Conservation (phyloP, 2,329 filamentous ascomycete genomes). For the Phaeosphaeriaceae sp. region DNA sequence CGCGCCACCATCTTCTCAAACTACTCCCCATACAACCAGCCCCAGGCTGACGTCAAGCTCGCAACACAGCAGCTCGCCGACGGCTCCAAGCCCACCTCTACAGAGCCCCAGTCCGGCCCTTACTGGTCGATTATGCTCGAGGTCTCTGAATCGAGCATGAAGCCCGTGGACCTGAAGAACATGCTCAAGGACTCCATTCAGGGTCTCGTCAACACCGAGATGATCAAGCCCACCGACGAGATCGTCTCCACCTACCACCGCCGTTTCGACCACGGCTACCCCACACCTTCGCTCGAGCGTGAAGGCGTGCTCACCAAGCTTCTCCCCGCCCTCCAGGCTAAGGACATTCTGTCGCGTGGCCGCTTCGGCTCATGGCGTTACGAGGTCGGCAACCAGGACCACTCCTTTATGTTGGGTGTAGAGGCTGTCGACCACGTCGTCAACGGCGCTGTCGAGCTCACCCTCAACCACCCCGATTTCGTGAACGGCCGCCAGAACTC, state of each 20-base stretch:
- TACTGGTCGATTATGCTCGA: constrained; percentile 99
- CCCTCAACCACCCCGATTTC: constrained; percentile 95
- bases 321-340: constrained; percentile 87
- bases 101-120: constrained; percentile 80
- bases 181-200: constrained; percentile 91
- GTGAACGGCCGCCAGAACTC: constrained; percentile 80
- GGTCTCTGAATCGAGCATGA: constrained; percentile 93
- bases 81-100: constrained; percentile 78
- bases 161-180: constrained; percentile 87
- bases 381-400: constrained; percentile 96
- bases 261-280: constrained; percentile 97
- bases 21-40: constrained; percentile 99
- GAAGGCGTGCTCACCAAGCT: constrained; percentile 93
- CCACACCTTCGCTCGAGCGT: constrained; percentile 91
- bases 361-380: constrained; percentile 99
- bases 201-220: constrained; percentile 96
- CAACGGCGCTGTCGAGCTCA: constrained; percentile 88
- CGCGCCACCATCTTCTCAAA: constrained; percentile 99
- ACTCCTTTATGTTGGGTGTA: constrained; percentile 96
- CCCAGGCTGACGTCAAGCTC: constrained; percentile 79
- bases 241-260: constrained; percentile 99
- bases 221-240: constrained; percentile 89
- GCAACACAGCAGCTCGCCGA: constrained; percentile 85
- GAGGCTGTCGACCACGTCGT: constrained; percentile 91
- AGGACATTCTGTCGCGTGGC: constrained; percentile 93